Percentiles rank a stretch among this genome's conserved stretches.
Evolutionary conservation across 257 asterid genomes (phyloP).

Genomic region (Misopates orontium): DNA sequence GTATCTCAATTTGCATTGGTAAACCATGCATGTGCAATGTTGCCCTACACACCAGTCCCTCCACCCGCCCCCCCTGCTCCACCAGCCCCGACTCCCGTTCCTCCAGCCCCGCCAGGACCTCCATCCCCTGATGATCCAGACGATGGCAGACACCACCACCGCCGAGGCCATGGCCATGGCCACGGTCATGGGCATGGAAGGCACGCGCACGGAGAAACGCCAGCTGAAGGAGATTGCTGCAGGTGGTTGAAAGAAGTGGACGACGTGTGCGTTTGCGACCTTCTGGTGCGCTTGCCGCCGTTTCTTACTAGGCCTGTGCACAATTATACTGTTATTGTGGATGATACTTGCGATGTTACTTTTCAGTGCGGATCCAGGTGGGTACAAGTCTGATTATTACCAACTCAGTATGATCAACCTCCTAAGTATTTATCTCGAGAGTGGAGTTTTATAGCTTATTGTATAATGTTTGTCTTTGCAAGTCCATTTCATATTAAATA

Average conservation of each 20-base stretch:
- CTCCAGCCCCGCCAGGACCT: constrained; percentile 23
- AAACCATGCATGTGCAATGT: constrained; percentile 55
- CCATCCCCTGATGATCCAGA: constrained; percentile 13
- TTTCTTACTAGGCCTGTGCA: constrained; percentile 72
- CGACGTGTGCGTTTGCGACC: constrained; percentile 57
- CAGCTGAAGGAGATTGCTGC: constrained; percentile 56
- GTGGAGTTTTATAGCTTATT: too few species aligned
- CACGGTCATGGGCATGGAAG: constrained; percentile 27
- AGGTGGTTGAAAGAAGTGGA: constrained; percentile 61
- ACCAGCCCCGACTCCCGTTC: constrained; percentile 18
- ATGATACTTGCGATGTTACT: constrained; percentile 48
- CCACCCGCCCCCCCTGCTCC: constrained; percentile 48
- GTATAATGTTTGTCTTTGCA: too few species aligned
- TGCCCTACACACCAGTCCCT: constrained; percentile 45
- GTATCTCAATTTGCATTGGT: constrained; percentile 57
- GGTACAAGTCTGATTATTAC: constrained; percentile 15
- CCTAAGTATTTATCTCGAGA: neutral
- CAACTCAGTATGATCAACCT: too few species aligned
- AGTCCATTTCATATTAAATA: too few species aligned
- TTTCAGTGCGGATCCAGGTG: constrained; percentile 51
- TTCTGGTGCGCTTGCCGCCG: constrained; percentile 54
- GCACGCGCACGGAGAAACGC: constrained; percentile 22
- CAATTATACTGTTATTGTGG: constrained; percentile 51
- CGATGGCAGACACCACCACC: neutral
- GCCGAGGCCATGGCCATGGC: constrained; percentile 4